phyloP scores from a whole-genome alignment of 2,329 filamentous ascomycete species.

The Elsinoe necatrix region DNA sequence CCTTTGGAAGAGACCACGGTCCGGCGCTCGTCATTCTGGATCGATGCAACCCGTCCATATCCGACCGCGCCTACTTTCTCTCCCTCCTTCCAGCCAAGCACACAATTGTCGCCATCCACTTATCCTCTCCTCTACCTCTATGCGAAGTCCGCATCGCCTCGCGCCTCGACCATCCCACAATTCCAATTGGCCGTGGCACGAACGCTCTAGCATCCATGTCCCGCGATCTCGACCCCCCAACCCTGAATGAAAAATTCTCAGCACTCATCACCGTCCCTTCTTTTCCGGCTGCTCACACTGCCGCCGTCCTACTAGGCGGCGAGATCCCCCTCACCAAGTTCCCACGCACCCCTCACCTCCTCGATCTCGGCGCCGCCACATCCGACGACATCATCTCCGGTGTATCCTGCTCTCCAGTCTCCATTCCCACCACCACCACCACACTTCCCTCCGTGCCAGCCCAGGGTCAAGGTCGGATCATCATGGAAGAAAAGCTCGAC shows the following conservation, averaged over 20 bases:
- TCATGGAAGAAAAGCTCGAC: conserved; percentile 17
- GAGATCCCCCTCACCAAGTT: conserved; percentile 13
- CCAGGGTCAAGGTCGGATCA: neutral
- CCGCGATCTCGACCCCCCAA: conserved; percentile 9
- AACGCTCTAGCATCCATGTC: conserved; percentile 13
- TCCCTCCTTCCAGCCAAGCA: conserved; percentile 9
- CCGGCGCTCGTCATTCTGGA: conserved; percentile 12
- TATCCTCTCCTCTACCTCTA: conserved; percentile 4
- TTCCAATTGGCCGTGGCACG: conserved; percentile 12
- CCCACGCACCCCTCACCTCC: conserved; percentile 17
- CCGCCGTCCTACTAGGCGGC: neutral
- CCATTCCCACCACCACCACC: neutral
- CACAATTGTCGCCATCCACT: conserved; percentile 9
- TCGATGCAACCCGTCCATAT: conserved; percentile 14
- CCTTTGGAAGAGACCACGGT: conserved; percentile 2
- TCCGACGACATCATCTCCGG: conserved; percentile 15
- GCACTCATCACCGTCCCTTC: conserved; percentile 14
- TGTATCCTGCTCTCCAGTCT: too few relatives aligned
- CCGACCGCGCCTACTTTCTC: conserved; percentile 14
- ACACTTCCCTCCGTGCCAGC: neutral
- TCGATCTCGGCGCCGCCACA: conserved; percentile 16
- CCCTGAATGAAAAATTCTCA: conserved; percentile 10
- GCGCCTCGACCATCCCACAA: conserved; percentile 16
- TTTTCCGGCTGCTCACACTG: neutral
- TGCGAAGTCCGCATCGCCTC: conserved; percentile 15